Conservation (phyloP, 1,284 basidiomycete genomes). For the Irpex rosettiformis region DNA sequence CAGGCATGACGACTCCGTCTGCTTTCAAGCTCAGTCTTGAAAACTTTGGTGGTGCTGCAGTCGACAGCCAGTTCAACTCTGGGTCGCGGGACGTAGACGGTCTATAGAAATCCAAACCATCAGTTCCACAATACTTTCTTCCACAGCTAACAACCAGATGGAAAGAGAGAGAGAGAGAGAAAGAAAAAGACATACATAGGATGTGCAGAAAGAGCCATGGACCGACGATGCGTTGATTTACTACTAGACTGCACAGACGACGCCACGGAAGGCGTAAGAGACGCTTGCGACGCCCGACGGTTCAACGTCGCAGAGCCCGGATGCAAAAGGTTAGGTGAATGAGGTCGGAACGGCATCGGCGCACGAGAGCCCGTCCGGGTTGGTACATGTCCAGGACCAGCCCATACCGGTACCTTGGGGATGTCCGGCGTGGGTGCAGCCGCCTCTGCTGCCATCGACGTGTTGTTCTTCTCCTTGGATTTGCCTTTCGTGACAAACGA, state of each 20-base stretch:
- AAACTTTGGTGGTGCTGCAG: slow-evolving; percentile 40
- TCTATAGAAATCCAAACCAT: background rate
- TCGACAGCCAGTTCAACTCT: slow-evolving; percentile 37
- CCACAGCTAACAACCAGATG: no score
- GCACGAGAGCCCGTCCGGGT: slow-evolving; percentile 1
- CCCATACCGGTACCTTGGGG: background rate
- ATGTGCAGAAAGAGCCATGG: background rate
- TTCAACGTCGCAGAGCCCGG: background rate
- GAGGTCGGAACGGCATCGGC: background rate
- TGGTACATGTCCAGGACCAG: background rate
- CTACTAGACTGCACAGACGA: background rate
- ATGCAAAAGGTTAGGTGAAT: background rate
- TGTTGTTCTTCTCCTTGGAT: background rate
- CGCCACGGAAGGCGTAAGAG: background rate
- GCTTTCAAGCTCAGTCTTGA: slow-evolving; percentile 37
- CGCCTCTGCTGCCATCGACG: background rate
- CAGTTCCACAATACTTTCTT: background rate
- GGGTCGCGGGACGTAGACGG: slow-evolving; percentile 22
- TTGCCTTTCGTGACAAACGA: background rate
- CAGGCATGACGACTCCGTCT: slow-evolving; percentile 40
- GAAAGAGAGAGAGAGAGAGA: no score
- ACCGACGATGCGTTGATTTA: background rate
- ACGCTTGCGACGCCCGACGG: background rate
- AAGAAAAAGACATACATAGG: background rate
- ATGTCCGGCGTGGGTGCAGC: background rate